These are phyloP conservation scores for Prinsepia uniflora DNA, from an alignment of 306 rosid species.

Conservation along the genomic window DNA sequence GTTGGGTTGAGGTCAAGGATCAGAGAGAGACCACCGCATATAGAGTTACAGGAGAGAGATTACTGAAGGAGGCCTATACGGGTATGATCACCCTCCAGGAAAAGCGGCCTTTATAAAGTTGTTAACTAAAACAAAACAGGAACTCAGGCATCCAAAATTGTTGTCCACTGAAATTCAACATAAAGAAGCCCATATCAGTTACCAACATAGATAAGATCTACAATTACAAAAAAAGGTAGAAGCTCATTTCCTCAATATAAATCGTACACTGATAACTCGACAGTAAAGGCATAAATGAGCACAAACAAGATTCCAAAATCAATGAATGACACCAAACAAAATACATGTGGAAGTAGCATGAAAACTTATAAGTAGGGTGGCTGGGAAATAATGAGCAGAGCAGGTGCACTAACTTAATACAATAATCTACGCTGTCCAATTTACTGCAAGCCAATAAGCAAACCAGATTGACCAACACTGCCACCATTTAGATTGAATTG, in stretches of 20 bases:
- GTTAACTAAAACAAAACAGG: background rate
- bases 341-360: background rate
- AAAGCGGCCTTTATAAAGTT: background rate
- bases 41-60: background rate
- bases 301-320: slow-evolving; percentile 1
- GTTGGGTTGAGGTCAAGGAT: slow-evolving; percentile 77
- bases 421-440: background rate
- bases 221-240: background rate
- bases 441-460: background rate
- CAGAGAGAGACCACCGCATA: background rate
- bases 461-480: background rate
- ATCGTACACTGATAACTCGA: background rate
- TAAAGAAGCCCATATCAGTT: background rate
- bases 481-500: background rate
- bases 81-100: background rate
- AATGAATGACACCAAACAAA: background rate
- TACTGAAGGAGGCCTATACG: background rate
- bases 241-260: background rate
- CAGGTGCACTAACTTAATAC: background rate
- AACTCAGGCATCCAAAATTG: background rate
- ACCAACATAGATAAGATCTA: slow-evolving; percentile 1
- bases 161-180: background rate
- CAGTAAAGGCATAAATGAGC: background rate
- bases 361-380: background rate
- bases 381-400: background rate